phyloP scores from a whole-genome alignment of 2,329 filamentous ascomycete species.

The Stachybotrys elegans region DNA sequence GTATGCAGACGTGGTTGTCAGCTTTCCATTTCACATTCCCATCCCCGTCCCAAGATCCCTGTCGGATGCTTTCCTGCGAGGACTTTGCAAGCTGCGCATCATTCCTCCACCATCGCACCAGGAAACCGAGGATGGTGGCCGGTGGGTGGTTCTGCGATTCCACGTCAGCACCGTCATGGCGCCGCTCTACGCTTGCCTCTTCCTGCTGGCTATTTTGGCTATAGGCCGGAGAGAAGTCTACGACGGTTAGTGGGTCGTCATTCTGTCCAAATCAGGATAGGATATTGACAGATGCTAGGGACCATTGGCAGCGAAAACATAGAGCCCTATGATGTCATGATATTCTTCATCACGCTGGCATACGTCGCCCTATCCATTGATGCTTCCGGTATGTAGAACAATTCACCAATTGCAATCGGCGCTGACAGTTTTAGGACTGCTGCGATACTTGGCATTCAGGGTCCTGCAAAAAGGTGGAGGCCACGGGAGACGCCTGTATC shows the following conservation, averaged over 20 bases:
- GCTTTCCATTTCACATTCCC: slow-evolving; percentile 64
- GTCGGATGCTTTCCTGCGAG: slow-evolving; percentile 37
- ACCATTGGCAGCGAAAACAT: slow-evolving; percentile 63
- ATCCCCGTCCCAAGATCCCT: slow-evolving; percentile 52
- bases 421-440: no score
- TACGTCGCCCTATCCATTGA: slow-evolving; percentile 77
- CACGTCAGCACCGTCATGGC: slow-evolving; percentile 69
- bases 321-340: slow-evolving; percentile 66
- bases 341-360: slow-evolving; percentile 67
- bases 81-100: slow-evolving; percentile 37
- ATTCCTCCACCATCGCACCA: slow-evolving; percentile 37
- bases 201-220: slow-evolving; percentile 63
- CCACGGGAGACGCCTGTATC: slow-evolving; percentile 63
- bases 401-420: no score
- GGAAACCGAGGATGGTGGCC: slow-evolving; percentile 21
- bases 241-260: no score
- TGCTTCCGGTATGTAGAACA: no score
- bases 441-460: slow-evolving; percentile 65
- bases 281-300: no score
- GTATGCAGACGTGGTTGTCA: slow-evolving; percentile 57
- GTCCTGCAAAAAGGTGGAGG: slow-evolving; percentile 63
- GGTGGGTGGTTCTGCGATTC: slow-evolving; percentile 48
- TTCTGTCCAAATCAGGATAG: no score
- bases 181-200: slow-evolving; percentile 65
- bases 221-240: slow-evolving; percentile 63